A percentile compares a stretch with the other conserved stretches of the same genome.
These are phyloP conservation scores for Talaromyces islandicus DNA, from an alignment of 2,329 filamentous ascomycete genomes.

Conservation along the genomic window DNA sequence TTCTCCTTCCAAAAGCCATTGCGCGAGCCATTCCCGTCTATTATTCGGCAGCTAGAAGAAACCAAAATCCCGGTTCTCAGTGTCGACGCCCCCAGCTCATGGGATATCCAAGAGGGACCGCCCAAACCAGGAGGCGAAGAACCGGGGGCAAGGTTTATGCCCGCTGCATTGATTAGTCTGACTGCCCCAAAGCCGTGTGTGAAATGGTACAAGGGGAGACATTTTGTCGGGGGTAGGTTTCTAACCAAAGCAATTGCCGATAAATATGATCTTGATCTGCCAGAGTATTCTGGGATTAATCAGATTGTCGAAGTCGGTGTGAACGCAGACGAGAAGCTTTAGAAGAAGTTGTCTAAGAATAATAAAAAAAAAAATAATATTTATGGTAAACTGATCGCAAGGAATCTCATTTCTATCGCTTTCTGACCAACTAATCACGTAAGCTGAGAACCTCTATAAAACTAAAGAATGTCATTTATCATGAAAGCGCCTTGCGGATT, in stretches of 20 bases:
- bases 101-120: conserved; percentile 85
- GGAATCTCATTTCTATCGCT: not conserved
- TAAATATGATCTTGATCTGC: conserved; percentile 81
- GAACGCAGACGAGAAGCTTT: conserved; percentile 31
- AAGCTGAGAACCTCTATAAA: not conserved
- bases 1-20: conserved; percentile 92
- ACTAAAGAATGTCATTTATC: not conserved
- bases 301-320: conserved; percentile 73
- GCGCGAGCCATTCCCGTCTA: conserved; percentile 79
- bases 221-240: conserved; percentile 92
- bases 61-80: conserved; percentile 73
- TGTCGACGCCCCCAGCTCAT: conserved; percentile 89
- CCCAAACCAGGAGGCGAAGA: conserved; percentile 55
- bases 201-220: conserved; percentile 74
- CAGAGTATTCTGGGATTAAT: conserved; percentile 77
- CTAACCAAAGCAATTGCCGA: conserved; percentile 69
- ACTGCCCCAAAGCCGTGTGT: conserved; percentile 91
- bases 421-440: not conserved
- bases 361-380: no score
- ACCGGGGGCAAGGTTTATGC: conserved; percentile 73
- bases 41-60: conserved; percentile 71
- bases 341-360: no score
- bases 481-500: conserved; percentile 43
- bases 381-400: not conserved
- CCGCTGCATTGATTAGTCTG: conserved; percentile 73